A percentile compares a stretch with the other conserved stretches of the same genome.
Evolutionary conservation across 495 filamentous ascomycete species (phyloP).

Genomic region (Hypoxylon crocopeplum): DNA sequence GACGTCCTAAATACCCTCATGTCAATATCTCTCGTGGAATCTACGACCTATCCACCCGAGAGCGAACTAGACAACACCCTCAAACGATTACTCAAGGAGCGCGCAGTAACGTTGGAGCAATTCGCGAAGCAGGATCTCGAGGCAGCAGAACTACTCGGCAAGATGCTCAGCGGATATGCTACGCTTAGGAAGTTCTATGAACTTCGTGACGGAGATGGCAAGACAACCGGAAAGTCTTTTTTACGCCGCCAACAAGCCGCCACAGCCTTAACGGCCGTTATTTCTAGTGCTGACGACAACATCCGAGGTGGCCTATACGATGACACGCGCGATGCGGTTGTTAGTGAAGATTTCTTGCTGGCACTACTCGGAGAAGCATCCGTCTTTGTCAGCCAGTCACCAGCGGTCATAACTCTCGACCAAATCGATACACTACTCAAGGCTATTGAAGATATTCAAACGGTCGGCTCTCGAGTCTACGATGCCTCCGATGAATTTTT

Average conservation of each 20-base stretch:
- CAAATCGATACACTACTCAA: constrained; percentile 80
- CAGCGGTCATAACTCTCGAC: constrained; percentile 59
- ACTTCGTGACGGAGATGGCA: constrained; percentile 70
- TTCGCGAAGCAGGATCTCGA: constrained; percentile 73
- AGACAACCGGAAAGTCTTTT: constrained; percentile 36
- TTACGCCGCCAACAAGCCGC: constrained; percentile 71
- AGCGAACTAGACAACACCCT: constrained; percentile 73
- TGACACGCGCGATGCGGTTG: constrained; percentile 74
- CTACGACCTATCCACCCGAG: constrained; percentile 73
- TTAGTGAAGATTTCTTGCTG: constrained; percentile 85
- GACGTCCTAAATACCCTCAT: constrained; percentile 85
- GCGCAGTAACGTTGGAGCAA: constrained; percentile 67
- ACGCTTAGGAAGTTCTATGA: constrained; percentile 88
- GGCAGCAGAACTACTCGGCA: constrained; percentile 79
- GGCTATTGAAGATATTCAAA: constrained; percentile 82
- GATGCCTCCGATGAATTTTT: constrained; percentile 75
- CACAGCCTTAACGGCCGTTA: constrained; percentile 74
- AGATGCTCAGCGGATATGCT: constrained; percentile 88
- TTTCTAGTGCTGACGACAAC: constrained; percentile 82
- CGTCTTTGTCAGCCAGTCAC: constrained; percentile 70
- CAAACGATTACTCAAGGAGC: constrained; percentile 66
- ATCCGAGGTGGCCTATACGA: constrained; percentile 90
- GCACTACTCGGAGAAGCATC: constrained; percentile 82
- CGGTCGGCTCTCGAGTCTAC: constrained; percentile 73
- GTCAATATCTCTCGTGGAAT: constrained; percentile 83